phyloP scores from a whole-genome alignment of 106 monocot genomes.

The Apostasia ramifera region DNA sequence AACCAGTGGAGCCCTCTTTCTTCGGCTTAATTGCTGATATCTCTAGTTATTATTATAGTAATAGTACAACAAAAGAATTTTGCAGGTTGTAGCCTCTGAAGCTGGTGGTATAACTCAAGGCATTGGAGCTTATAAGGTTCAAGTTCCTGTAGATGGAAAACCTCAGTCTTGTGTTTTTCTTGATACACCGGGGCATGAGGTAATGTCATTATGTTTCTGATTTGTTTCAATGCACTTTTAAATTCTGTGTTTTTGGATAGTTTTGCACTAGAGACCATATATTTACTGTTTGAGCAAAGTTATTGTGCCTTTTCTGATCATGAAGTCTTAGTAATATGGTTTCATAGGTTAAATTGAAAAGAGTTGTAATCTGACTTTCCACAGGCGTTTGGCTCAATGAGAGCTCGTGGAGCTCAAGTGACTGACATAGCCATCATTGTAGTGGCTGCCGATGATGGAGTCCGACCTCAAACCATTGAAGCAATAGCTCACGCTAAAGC shows the following conservation, averaged over 20 bases:
- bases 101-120: slow-evolving; percentile 98
- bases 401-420: slow-evolving; percentile 89
- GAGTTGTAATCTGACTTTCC: slow-evolving; percentile 5
- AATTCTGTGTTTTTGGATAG: background rate
- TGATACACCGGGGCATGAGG: slow-evolving; percentile 99
- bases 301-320: no score
- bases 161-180: slow-evolving; percentile 75
- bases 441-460: slow-evolving; percentile 99
- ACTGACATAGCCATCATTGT: slow-evolving; percentile 93
- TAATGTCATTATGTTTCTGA: slow-evolving; percentile 9
- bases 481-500: slow-evolving; percentile 99
- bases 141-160: slow-evolving; percentile 69
- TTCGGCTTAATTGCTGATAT: no score
- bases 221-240: no score
- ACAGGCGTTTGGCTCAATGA: slow-evolving; percentile 98
- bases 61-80: slow-evolving; percentile 4
- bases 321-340: background rate
- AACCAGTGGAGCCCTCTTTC: background rate
- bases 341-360: background rate
- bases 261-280: background rate
- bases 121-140: slow-evolving; percentile 93
- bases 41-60: background rate
- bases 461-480: slow-evolving; percentile 93
- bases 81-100: slow-evolving; percentile 91
- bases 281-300: background rate